Evolutionary conservation across 2,329 filamentous ascomycete species (phyloP), one percentile per base, ranked within the genome.

Genomic region (Arachnomyces sp.): DNA sequence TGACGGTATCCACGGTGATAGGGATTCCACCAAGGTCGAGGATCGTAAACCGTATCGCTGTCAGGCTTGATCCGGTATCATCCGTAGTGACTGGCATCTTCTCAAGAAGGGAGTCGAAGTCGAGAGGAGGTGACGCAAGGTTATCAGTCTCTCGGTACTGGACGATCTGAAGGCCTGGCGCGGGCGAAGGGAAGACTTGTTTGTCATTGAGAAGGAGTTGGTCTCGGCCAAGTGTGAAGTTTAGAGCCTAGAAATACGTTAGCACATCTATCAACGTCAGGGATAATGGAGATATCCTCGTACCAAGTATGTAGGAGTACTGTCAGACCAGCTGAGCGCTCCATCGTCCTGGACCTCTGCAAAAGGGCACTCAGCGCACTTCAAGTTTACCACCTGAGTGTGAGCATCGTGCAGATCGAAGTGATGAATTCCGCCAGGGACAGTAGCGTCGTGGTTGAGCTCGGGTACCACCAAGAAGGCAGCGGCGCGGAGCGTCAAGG

Each of bases 51-150:
- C 64, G 59, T 43, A 69, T 49, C 8, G 58, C 53, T 2, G 63
- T 46, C 16, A 69, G 46, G 7, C 63, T 57, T 32, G 55, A 49
- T 6, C 49, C 55, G 7, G 54, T 48, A n/a, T 55, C 56, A 16
- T 63, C 57, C 7, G 50, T 43, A 12, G 57, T 48, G 40, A 52
- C 38, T 15, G 62, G 55, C 44, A 64, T 53, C 31, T 61, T 51
- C 47, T 68, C 65, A 16, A 68, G 53, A 17, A 64, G 63, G 46
- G 67, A 69, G 34, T 66, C 66, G 38, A 68, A 47, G 8, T 56
- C 49, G 33, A 69, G 49, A 1, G 63, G 59, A 3, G 54, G 52
- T 11, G 61, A 60, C 35, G 57, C 51, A 42, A 58, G 48, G 43
- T 57, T 59, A 53, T 67, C 61, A 11, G 53, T 48, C 13, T 57